Conservation (phyloP, 1,139 yeast genomes). For the Diutina catenulata region DNA sequence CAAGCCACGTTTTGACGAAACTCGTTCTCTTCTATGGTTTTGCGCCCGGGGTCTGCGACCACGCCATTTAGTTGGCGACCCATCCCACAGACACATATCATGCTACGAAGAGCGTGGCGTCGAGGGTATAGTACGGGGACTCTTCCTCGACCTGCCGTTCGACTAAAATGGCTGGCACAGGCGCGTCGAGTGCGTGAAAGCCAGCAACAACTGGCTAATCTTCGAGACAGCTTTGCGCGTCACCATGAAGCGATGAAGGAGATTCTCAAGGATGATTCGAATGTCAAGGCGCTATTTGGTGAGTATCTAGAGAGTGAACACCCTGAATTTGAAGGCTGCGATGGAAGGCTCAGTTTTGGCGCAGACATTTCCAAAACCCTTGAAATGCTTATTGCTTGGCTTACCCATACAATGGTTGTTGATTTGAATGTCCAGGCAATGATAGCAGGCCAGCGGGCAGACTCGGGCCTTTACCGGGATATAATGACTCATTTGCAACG, state of each 20-base stretch:
- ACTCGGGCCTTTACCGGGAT: not conserved
- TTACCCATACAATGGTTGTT: not conserved
- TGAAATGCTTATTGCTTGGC: conserved; percentile 2
- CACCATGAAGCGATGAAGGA: conserved; percentile 1
- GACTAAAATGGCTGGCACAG: not conserved
- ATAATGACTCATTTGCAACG: not conserved
- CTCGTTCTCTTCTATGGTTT: no score
- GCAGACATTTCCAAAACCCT: not conserved
- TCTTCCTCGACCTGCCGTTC: no score
- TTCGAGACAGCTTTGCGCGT: not conserved
- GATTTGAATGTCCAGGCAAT: conserved; percentile 4
- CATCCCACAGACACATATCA: no score
- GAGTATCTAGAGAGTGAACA: not conserved
- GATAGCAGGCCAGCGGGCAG: not conserved
- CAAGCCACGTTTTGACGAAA: no score
- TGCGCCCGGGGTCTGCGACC: no score
- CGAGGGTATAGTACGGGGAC: no score
- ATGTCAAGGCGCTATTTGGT: conserved; percentile 1
- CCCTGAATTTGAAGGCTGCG: not conserved
- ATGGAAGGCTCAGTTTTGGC: not conserved
- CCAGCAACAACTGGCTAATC: not conserved
- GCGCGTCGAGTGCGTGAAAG: not conserved
- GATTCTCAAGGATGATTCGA: not conserved
- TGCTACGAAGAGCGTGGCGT: no score
- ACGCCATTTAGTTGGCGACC: no score